A percentile compares a stretch with the other conserved stretches of the same genome.
Evolutionary conservation across 2,329 filamentous ascomycete genomes (phyloP).

Genomic region (Aspergillus arachidicola): DNA sequence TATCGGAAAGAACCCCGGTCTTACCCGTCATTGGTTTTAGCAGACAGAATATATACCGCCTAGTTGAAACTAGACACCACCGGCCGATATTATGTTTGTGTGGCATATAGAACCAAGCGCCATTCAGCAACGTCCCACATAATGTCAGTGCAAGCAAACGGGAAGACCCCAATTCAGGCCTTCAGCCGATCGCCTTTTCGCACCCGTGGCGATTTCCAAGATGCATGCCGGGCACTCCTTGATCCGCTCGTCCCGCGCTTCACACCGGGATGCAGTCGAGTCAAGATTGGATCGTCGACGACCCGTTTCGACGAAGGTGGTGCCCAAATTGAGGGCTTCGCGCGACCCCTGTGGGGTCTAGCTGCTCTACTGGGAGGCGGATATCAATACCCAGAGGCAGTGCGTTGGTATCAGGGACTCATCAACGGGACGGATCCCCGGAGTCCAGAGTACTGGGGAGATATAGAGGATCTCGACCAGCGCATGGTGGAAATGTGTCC

Average conservation of each 20-base stretch:
- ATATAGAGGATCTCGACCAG: slow-evolving; percentile 75
- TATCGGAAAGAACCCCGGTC: not conserved
- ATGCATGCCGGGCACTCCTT: slow-evolving; percentile 64
- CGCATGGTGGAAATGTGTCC: slow-evolving; percentile 86
- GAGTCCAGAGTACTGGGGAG: slow-evolving; percentile 74
- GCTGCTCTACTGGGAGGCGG: slow-evolving; percentile 70
- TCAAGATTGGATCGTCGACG: slow-evolving; percentile 70
- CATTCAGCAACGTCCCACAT: not conserved
- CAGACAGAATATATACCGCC: not conserved
- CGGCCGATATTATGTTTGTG: not conserved
- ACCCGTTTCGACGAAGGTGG: slow-evolving; percentile 77
- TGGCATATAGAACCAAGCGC: not conserved
- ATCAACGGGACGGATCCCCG: slow-evolving; percentile 71
- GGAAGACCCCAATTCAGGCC: slow-evolving; percentile 29
- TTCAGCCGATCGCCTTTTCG: slow-evolving; percentile 31
- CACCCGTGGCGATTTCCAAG: slow-evolving; percentile 51
- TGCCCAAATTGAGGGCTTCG: slow-evolving; percentile 75
- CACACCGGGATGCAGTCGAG: slow-evolving; percentile 65
- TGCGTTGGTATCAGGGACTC: slow-evolving; percentile 71
- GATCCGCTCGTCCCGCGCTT: slow-evolving; percentile 73
- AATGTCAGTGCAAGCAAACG: slow-evolving; percentile 36
- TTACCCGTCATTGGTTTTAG: not conserved
- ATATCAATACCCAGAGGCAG: slow-evolving; percentile 63
- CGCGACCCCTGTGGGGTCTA: slow-evolving; percentile 74
- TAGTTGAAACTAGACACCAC: not conserved